Base-by-base conservation (phyloP, 345 rosid genomes). In the Populus deltoides region DNA sequence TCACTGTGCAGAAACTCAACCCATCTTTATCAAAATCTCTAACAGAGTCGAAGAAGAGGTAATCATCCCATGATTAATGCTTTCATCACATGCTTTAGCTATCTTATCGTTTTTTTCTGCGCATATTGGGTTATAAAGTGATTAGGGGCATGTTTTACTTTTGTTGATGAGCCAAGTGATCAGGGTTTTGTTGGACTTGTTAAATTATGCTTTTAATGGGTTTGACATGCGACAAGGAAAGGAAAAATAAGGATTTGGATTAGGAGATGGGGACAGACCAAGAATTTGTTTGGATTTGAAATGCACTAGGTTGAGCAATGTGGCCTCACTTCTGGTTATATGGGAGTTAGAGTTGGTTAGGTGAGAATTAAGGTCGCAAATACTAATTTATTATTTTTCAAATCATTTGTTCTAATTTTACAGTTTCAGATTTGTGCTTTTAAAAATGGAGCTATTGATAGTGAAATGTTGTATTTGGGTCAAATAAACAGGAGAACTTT, bases 401-500 rank as follows among this genome's bases (percentile, higher is more conserved):
- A 22, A 55, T 22, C 61, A 24, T 51, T 71, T 49, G 5, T 16
- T 35, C 22, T 22, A 25, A 73, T 15, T 39, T 12, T 72, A 39
- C 27, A 43, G 66, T 18, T 55, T 24, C 25, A 38, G n/a, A 20
- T 22, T 3, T 5, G 2, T 59, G 29, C 10, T 18, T n/a, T 68
- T 16, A 18, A 7, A 38, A 8, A 41, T 27, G 36, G 81, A 75
- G 84, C 72, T 61, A 75, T 78, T 87, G 89, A 81, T 87, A 79
- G 82, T 86, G 70, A 89, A 76, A 72, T 79, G 81, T 74, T 53
- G 62, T 75, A 43, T 83, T 88, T 90, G 89, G 87, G 79, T 90
- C 55, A 73, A 84, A 91, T 89, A 83, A 92, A 86, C 99, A 95
- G 98, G 97, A 89, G 91, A 92, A 87, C 79, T 90, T 90, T 92